Conservation (phyloP, 2,329 filamentous ascomycete genomes). For the Trichoderma guizhouense region DNA sequence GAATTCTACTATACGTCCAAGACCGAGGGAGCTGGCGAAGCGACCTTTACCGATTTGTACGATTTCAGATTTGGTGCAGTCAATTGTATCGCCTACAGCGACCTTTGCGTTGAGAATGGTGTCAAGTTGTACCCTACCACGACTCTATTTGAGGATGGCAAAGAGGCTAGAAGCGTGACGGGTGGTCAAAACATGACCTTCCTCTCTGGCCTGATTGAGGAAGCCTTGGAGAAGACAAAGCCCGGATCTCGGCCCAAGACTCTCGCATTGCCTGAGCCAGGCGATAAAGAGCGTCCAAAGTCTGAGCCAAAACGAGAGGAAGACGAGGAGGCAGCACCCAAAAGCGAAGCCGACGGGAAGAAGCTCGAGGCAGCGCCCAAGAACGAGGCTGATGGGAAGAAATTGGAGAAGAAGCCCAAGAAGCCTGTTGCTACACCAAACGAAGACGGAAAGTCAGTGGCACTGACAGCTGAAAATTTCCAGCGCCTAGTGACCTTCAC, state of each 20-base stretch:
- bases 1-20: conserved; percentile 92
- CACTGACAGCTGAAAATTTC: conserved; percentile 81
- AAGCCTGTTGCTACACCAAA: conserved; percentile 61
- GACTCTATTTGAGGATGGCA: conserved; percentile 74
- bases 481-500: conserved; percentile 81
- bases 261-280: conserved; percentile 67
- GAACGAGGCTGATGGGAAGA: conserved; percentile 24
- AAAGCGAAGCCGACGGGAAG: neutral
- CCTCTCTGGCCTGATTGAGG: conserved; percentile 71
- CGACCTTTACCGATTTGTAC: conserved; percentile 74
- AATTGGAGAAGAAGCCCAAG: conserved; percentile 42
- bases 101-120: conserved; percentile 67
- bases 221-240: conserved; percentile 69
- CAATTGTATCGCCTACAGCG: conserved; percentile 80
- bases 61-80: conserved; percentile 83
- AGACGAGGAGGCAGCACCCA: conserved; percentile 26
- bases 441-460: conserved; percentile 67
- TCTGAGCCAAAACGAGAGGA: neutral
- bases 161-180: conserved; percentile 58
- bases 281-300: conserved; percentile 50
- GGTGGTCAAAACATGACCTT: conserved; percentile 66
- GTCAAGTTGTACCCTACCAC: conserved; percentile 74
- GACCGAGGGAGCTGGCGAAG: conserved; percentile 54
- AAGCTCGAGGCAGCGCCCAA: conserved; percentile 20
- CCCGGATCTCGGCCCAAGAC: conserved; percentile 74